Base-by-base conservation (phyloP, 306 rosid species). In the Castanea crenata region DNA sequence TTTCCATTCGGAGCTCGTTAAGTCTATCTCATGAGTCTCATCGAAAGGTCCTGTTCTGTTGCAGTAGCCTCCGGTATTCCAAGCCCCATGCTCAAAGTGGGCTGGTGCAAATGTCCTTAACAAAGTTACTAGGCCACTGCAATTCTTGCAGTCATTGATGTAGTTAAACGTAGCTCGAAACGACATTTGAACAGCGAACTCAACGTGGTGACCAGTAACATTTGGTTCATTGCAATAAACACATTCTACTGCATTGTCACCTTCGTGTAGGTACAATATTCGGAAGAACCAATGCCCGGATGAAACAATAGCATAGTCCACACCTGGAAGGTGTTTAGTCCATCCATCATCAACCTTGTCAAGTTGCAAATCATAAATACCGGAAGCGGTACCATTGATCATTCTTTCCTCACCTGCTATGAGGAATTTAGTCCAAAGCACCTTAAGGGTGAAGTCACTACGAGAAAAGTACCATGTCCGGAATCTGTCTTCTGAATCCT, bases 101-200 rank as follows among this genome's bases (percentile, higher is more conserved):
- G 99, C 89, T 0, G 99, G 96, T 4, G 97, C 88, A 81, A 95
- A 92, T 1, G 98, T 95, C 89, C 99, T 95, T 46, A 92, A 1
- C 19, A 95, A 2, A 16, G 92, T 84, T 21, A 91, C 55, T 32
- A 80, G 70, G 9, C 69, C 85, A 0, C 65, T 74, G 69, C 96
- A 91, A 0, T 81, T 87, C 46, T 85, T 75, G 83, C 93, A 88
- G 1, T 4, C 54, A 3, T 76, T 84, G 0, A 90, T 78, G 89
- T 85, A 15, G 12, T 32, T 86, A 5, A 95, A 87, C 0, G 91
- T 80, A 1, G 88, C 69, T 56, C 89, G 83, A 20, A 95, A 84
- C 0, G 96, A 92, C 88, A 84, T 76, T 64, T 85, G 75, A 16
- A 91, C 20, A 1, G 90, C 85, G 11, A 83, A 79, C 35, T 86